Conservation (phyloP, 768 basidiomycete species). For the Imleria badia region DNA sequence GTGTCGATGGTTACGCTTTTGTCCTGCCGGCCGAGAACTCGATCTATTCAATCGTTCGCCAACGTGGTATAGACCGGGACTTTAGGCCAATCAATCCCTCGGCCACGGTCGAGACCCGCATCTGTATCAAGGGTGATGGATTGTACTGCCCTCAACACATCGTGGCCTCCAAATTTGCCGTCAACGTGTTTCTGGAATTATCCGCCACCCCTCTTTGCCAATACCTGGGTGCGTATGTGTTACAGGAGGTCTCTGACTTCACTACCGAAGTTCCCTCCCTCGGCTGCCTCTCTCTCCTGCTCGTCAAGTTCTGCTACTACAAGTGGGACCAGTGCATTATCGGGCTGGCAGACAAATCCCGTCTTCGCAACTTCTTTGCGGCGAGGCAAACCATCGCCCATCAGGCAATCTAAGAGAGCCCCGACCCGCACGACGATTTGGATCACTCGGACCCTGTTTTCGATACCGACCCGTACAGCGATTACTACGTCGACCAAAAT, state of each 20-base stretch:
- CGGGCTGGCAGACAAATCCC: constrained; percentile 6
- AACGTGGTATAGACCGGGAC: constrained; percentile 14
- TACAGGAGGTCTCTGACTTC: background rate
- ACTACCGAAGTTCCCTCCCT: background rate
- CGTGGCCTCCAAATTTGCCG: constrained; percentile 19
- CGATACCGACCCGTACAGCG: background rate
- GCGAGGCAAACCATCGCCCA: background rate
- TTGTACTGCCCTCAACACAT: constrained; percentile 16
- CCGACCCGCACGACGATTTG: background rate
- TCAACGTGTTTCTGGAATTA: constrained; percentile 26
- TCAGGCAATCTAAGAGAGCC: too few species aligned
- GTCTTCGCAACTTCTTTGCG: background rate
- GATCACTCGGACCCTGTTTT: background rate
- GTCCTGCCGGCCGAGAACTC: constrained; percentile 9
- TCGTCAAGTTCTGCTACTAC: constrained; percentile 16
- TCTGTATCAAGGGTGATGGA: background rate
- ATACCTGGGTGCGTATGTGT: constrained; percentile 29
- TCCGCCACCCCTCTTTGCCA: constrained; percentile 1
- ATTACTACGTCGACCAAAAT: background rate
- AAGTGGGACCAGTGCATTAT: constrained; percentile 22
- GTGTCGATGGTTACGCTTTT: constrained; percentile 1
- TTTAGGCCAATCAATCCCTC: constrained; percentile 5
- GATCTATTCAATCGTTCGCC: constrained; percentile 13
- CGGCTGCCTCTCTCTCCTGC: constrained; percentile 3
- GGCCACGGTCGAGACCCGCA: background rate